These are phyloP conservation scores for Rhodomyrtus tomentosa DNA, from an alignment of 345 rosid species.

Conservation along the genomic window DNA sequence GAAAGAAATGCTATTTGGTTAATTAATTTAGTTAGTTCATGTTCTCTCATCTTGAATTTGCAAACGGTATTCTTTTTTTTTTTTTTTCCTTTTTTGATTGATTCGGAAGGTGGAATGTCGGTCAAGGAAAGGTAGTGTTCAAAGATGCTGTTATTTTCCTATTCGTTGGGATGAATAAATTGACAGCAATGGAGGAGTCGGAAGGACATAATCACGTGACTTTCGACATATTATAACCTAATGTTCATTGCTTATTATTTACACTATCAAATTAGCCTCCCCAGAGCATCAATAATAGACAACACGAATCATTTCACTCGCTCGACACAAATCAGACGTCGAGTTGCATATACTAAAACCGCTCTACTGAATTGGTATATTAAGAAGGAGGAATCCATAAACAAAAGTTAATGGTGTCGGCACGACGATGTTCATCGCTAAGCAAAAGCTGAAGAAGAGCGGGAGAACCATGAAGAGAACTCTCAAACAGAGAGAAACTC, in stretches of 20 bases:
- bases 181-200: neutral
- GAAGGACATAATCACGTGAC: neutral
- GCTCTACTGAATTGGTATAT: neutral
- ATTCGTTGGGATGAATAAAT: neutral
- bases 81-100: neutral
- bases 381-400: neutral
- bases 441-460: neutral
- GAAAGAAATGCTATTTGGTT: conserved; percentile 42
- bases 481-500: neutral
- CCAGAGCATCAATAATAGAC: neutral
- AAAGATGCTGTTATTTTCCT: neutral
- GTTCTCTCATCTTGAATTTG: neutral
- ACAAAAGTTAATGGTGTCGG: neutral
- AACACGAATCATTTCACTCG: neutral
- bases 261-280: neutral
- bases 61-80: neutral
- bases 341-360: neutral
- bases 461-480: neutral
- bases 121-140: neutral
- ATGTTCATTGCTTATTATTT: neutral
- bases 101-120: neutral
- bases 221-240: neutral
- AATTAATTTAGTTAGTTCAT: conserved; percentile 6
- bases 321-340: neutral
- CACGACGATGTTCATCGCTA: neutral